phyloP scores from a whole-genome alignment of 768 basidiomycete species.

The Pisolithus sp. region DNA sequence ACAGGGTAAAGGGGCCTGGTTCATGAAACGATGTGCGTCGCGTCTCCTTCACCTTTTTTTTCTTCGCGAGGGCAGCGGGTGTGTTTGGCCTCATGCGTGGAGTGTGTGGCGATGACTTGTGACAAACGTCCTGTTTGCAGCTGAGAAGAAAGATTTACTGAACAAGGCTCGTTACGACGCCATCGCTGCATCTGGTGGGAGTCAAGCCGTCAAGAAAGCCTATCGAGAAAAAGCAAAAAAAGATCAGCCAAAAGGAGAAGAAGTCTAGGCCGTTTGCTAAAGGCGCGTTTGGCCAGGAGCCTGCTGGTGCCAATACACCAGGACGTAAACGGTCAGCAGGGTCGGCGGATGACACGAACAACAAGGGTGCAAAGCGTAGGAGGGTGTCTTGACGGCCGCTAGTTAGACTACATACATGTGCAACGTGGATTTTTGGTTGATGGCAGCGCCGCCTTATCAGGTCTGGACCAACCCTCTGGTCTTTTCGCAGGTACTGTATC shows the following conservation, averaged over 20 bases:
- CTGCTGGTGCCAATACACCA: conserved; percentile 1
- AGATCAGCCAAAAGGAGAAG: conserved; percentile 85
- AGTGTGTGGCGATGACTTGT: neutral
- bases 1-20: conserved; percentile 79
- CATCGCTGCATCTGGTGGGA: conserved; percentile 70
- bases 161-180: conserved; percentile 74
- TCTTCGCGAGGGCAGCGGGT: neutral
- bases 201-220: conserved; percentile 78
- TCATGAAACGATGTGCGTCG: conserved; percentile 70
- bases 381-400: conserved; percentile 3
- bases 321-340: conserved; percentile 12
- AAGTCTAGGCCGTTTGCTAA: conserved; percentile 63
- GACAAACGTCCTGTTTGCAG: conserved; percentile 32
- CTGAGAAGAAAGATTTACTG: conserved; percentile 70
- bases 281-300: conserved; percentile 7
- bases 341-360: conserved; percentile 5
- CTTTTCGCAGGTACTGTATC: neutral
- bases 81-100: neutral
- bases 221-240: conserved; percentile 85
- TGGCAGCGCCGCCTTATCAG: neutral
- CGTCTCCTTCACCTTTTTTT: conserved; percentile 6
- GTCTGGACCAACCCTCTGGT: neutral
- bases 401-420: neutral
- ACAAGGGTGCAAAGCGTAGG: conserved; percentile 17
- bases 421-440: neutral